Base-by-base conservation (phyloP, 2,329 filamentous ascomycete genomes). In the Hypoxylon sp. region DNA sequence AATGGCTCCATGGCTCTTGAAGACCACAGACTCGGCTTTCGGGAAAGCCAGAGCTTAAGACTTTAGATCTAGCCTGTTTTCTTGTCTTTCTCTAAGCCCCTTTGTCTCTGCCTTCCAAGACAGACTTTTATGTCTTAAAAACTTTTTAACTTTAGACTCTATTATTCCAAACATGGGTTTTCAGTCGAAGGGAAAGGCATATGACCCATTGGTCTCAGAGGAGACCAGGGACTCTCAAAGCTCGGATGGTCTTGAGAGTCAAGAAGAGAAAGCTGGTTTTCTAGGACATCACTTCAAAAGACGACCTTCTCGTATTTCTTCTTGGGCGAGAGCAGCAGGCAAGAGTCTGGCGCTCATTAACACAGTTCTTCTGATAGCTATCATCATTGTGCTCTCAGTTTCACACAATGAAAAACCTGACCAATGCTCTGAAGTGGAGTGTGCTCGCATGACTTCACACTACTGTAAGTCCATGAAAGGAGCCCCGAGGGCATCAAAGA, bases 161-260 rank as follows among this genome's bases (percentile, higher is more conserved):
- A 19, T 14, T n/a, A 33, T n/a, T 46, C 5, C 14, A 6, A 57
- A 57, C n/a, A 57, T 57, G 59, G 59, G 52, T 19, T 63, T 55
- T 9, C 26, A 50, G 6, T 51, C 59, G 14, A 63, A 57, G 24
- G 44, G 57, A 44, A 24, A 54, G 46, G 47, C 51, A 26, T 63
- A 63, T 44, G 59, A 63, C 14, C 59, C 59, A 14, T 29, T 63
- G 3, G 51, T 26, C 59, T 63, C 51, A 35, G 59, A 57, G n/a
- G 52, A 63, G 44, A 33, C 33, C 11, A 33, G 59, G 11, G n/a
- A 29, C n/a, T 63, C 59, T 9, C 59, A 63, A 37, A 63, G 59
- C 14, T 63, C 59, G 3, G 59, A 63, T 37, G 37, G 52, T 9
- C 44, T 63, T 19, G 59, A 63, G 52, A 63, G 52, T 8, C 59